These are phyloP conservation scores for Gamarada debralockiae DNA, from an alignment of 495 filamentous ascomycete species.

Conservation along the genomic window DNA sequence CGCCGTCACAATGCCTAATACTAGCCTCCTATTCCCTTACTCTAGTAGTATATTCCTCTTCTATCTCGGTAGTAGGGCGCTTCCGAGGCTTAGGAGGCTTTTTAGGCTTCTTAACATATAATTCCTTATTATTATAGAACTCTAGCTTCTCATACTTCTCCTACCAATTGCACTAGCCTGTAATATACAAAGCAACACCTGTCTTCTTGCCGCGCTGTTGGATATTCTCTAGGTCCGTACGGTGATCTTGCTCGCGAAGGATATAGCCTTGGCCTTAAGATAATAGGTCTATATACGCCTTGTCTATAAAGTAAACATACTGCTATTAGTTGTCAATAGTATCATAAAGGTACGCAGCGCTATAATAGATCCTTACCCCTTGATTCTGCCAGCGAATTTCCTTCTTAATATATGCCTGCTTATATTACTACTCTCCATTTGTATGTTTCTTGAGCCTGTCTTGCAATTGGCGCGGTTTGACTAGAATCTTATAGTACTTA, in stretches of 20 bases:
- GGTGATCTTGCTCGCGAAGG: too few relatives aligned
- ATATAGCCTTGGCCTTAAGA: too few relatives aligned
- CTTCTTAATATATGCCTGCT: not conserved
- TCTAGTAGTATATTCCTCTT: not conserved
- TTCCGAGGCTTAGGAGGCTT: not conserved
- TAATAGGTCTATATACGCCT: too few relatives aligned
- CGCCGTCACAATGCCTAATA: not conserved
- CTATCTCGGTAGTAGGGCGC: not conserved
- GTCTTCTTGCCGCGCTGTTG: too few relatives aligned
- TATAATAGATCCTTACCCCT: not conserved
- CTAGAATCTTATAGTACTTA: not conserved
- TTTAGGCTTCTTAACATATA: not conserved
- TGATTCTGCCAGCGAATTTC: not conserved
- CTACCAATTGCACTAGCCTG: not conserved
- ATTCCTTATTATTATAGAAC: not conserved
- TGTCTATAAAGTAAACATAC: not conserved
- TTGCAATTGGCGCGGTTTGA: too few relatives aligned
- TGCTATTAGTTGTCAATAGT: not conserved
- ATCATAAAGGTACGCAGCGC: not conserved
- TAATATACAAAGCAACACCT: too few relatives aligned
- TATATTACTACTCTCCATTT: not conserved
- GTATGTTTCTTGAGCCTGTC: too few relatives aligned
- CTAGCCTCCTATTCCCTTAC: not conserved
- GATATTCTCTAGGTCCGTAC: too few relatives aligned
- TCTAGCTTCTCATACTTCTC: not conserved